phyloP scores from a whole-genome alignment of 2,329 filamentous ascomycete species.

The Neofusicoccum parvum region DNA sequence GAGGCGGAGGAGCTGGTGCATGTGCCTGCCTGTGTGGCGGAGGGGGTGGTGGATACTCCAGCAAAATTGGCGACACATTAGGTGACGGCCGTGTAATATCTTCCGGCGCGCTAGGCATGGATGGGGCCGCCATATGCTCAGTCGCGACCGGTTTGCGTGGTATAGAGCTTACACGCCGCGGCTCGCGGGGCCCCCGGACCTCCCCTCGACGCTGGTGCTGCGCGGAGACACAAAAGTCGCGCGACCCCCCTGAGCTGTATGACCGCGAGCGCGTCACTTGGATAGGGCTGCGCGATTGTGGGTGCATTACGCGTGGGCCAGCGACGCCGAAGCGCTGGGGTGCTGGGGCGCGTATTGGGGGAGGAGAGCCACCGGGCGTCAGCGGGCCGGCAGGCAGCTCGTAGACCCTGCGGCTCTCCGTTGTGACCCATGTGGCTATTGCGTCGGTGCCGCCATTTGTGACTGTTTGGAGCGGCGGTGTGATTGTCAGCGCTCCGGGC shows the following conservation, averaged over 20 bases:
- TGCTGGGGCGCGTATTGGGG: not conserved
- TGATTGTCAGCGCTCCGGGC: slow-evolving; percentile 1
- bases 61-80: not conserved
- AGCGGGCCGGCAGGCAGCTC: slow-evolving; percentile 13
- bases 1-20: not conserved
- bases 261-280: not conserved
- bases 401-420: not conserved
- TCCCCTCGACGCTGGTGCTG: not conserved
- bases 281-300: not conserved
- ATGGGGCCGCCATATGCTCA: not conserved
- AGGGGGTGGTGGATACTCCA: not conserved
- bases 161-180: not conserved
- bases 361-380: not conserved
- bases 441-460: slow-evolving; percentile 12
- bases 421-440: not conserved
- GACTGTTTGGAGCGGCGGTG: slow-evolving; percentile 5
- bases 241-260: not conserved
- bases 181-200: not conserved
- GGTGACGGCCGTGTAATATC: not conserved
- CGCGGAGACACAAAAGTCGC: not conserved
- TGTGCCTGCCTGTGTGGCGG: not conserved
- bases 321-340: not conserved
- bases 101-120: not conserved
- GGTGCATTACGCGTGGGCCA: not conserved
- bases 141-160: not conserved